phyloP scores from a whole-genome alignment of 352 stramenopile genomes.

The Aphanomyces invadans region DNA sequence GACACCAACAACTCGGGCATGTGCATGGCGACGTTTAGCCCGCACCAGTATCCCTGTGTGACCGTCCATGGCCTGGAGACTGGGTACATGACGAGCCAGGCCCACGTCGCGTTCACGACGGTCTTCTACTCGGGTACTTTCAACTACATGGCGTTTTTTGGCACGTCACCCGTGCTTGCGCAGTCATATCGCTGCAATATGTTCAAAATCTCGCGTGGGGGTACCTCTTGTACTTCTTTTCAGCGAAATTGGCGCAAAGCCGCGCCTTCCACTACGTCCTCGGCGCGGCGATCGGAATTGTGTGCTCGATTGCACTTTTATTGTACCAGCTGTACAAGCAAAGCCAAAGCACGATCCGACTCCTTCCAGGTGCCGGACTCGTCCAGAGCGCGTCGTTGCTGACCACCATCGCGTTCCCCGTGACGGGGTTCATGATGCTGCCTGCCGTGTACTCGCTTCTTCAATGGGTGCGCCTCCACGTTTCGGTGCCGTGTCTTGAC shows the following conservation, averaged over 20 bases:
- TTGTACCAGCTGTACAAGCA: constrained; percentile 77
- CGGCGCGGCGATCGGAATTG: constrained; percentile 54
- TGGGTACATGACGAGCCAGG: constrained; percentile 45
- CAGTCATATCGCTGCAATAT: constrained; percentile 28
- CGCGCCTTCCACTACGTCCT: constrained; percentile 75
- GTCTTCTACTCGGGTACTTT: constrained; percentile 58
- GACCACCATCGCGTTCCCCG: constrained; percentile 58
- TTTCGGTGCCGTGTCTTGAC: too few species aligned
- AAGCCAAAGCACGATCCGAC: constrained; percentile 53
- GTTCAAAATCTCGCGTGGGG: constrained; percentile 70
- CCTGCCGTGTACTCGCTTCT: constrained; percentile 59
- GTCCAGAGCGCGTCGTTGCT: constrained; percentile 61
- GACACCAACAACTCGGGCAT: constrained; percentile 22
- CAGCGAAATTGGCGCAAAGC: constrained; percentile 47
- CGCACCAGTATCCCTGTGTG: constrained; percentile 72
- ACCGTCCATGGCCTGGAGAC: constrained; percentile 47
- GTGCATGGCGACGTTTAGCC: constrained; percentile 60
- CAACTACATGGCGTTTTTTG: too few species aligned
- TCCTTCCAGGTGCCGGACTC: constrained; percentile 60
- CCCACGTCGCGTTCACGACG: constrained; percentile 45
- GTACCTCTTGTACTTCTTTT: constrained; percentile 61
- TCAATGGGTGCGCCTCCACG: constrained; percentile 36
- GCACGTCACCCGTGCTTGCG: too few species aligned
- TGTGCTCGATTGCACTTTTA: constrained; percentile 65
- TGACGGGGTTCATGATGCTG: constrained; percentile 71